Conservation (phyloP, 441 rosid genomes). For the Euphorbia schlechtendalii region DNA sequence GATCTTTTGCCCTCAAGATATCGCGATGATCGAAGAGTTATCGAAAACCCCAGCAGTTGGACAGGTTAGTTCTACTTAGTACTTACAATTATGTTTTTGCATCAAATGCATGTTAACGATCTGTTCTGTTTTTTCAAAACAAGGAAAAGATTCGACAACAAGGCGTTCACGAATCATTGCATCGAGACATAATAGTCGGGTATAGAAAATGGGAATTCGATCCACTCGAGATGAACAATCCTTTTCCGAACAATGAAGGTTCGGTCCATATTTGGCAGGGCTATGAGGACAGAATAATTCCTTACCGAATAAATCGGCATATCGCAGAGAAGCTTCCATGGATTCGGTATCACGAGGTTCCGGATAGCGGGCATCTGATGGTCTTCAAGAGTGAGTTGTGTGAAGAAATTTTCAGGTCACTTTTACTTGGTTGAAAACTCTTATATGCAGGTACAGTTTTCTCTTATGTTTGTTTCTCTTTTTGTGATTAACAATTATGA, state of each 20-base stretch:
- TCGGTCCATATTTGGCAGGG: conserved; percentile 46
- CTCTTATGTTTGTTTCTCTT: no score
- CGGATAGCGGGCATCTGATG: conserved; percentile 33
- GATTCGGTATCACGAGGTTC: conserved; percentile 37
- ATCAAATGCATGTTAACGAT: neutral
- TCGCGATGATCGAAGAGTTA: conserved; percentile 31
- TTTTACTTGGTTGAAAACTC: no score
- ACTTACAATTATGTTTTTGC: conserved; percentile 9
- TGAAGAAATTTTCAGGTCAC: no score
- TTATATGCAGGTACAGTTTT: no score
- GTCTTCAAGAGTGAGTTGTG: conserved; percentile 24
- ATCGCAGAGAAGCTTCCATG: conserved; percentile 34
- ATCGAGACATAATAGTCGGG: conserved; percentile 32
- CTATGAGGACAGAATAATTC: conserved; percentile 36
- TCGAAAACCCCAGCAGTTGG: conserved; percentile 32
- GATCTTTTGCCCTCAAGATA: conserved; percentile 21
- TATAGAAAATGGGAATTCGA: conserved; percentile 47
- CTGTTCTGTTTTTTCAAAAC: no score
- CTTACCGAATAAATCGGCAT: conserved; percentile 29
- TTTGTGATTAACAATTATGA: no score
- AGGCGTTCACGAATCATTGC: conserved; percentile 30
- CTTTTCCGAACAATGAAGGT: conserved; percentile 29
- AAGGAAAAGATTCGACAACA: conserved; percentile 37
- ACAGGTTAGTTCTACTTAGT: conserved; percentile 47
- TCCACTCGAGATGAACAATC: conserved; percentile 33